Conservation (phyloP, 2,329 filamentous ascomycete species). For the Phyllosticta paracitricarpa region DNA sequence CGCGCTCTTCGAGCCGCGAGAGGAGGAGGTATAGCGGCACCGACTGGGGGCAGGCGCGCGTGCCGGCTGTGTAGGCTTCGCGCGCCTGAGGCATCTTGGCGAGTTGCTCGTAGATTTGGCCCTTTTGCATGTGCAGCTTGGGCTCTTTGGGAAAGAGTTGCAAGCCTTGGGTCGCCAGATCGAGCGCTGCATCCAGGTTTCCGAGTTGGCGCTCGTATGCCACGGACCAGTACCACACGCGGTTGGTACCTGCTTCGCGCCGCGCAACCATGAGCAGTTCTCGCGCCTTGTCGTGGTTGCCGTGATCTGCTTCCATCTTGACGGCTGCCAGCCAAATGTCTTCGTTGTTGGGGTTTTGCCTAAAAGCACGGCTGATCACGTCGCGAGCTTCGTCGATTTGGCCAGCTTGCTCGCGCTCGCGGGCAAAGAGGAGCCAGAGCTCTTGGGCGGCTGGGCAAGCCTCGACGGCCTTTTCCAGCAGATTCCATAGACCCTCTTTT, state of each 20-base stretch:
- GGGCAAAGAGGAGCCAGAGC: conserved; percentile 90
- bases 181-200: conserved; percentile 69
- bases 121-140: conserved; percentile 98
- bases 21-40: conserved; percentile 86
- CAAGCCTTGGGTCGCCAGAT: conserved; percentile 77
- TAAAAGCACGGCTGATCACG: conserved; percentile 82
- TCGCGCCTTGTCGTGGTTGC: conserved; percentile 70
- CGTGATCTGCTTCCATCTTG: conserved; percentile 87
- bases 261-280: conserved; percentile 74
- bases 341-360: conserved; percentile 92
- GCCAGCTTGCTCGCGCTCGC: conserved; percentile 85
- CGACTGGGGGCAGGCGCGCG: conserved; percentile 73
- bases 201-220: conserved; percentile 83
- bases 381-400: conserved; percentile 77
- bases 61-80: conserved; percentile 81
- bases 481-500: conserved; percentile 69
- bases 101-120: conserved; percentile 86
- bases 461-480: conserved; percentile 88
- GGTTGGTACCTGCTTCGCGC: conserved; percentile 82
- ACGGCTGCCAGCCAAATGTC: conserved; percentile 97
- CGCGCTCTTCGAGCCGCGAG: conserved; percentile 74
- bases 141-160: conserved; percentile 74
- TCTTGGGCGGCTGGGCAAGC: conserved; percentile 85
- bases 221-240: conserved; percentile 94
- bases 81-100: conserved; percentile 73